Percentiles rank a stretch among this genome's conserved stretches.
Evolutionary conservation across 192 early-diverging fungal genomes (phyloP).

Genomic region (Pilobolus umbonatus): DNA sequence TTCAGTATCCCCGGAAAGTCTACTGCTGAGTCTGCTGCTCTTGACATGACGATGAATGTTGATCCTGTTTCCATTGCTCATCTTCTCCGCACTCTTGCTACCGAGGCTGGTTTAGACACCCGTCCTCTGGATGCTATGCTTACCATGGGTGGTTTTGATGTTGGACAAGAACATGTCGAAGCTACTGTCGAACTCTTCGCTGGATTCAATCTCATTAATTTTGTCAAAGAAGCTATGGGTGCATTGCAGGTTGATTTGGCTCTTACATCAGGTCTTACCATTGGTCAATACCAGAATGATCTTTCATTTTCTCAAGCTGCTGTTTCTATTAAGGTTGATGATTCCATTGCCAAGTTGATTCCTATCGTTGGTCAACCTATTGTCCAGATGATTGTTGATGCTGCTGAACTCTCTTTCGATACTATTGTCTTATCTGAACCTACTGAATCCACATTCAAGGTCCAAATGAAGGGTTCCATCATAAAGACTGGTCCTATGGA

Average conservation of each 20-base stretch:
- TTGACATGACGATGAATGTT: conserved; percentile 46
- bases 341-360: conserved; percentile 40
- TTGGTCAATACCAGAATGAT: conserved; percentile 45
- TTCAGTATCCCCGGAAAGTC: conserved; percentile 36
- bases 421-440: conserved; percentile 32
- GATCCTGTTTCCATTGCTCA: conserved; percentile 41
- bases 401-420: conserved; percentile 34
- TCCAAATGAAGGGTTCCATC: conserved; percentile 44
- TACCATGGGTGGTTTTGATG: conserved; percentile 35
- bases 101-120: conserved; percentile 38
- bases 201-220: conserved; percentile 43
- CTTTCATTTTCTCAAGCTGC: conserved; percentile 34
- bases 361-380: conserved; percentile 53
- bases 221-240: conserved; percentile 40
- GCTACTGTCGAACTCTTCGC: conserved; percentile 30
- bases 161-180: conserved; percentile 24
- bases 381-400: conserved; percentile 47
- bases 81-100: conserved; percentile 42
- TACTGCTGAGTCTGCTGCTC: conserved; percentile 27
- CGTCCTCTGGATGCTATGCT: conserved; percentile 43
- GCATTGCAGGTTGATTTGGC: conserved; percentile 44
- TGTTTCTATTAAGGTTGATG: conserved; percentile 41
- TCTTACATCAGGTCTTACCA: conserved; percentile 35
- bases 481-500: conserved; percentile 43
- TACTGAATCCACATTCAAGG: conserved; percentile 39